These are phyloP conservation scores for Ogataea degrootiae DNA, from an alignment of 805 yeast genomes.

Conservation along the genomic window DNA sequence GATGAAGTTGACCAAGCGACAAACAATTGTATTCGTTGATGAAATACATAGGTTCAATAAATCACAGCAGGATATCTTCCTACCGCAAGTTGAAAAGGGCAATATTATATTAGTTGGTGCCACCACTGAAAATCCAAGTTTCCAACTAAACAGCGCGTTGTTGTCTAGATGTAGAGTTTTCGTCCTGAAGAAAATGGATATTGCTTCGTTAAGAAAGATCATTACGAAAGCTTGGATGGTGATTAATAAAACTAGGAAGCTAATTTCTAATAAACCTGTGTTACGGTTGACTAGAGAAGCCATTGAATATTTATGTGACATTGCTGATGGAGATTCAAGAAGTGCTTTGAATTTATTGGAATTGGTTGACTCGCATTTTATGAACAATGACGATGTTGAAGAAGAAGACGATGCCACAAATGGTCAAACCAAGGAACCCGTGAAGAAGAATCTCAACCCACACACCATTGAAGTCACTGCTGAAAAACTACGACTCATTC, in stretches of 20 bases:
- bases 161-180: conserved; percentile 81
- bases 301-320: conserved; percentile 60
- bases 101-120: conserved; percentile 84
- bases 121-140: conserved; percentile 94
- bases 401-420: conserved; percentile 1
- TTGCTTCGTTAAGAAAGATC: conserved; percentile 47
- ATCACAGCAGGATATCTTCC: conserved; percentile 80
- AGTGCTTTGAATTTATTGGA: conserved; percentile 79
- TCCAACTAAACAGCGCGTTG: conserved; percentile 75
- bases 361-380: conserved; percentile 53
- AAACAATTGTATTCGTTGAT: conserved; percentile 78
- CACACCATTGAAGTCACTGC: conserved; percentile 34
- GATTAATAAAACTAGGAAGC: conserved; percentile 54
- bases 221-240: conserved; percentile 53
- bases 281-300: conserved; percentile 53
- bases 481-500: conserved; percentile 35
- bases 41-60: conserved; percentile 88
- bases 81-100: conserved; percentile 84
- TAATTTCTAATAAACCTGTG: conserved; percentile 44
- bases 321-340: conserved; percentile 87
- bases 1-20: conserved; percentile 41
- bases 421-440: conserved; percentile 6
- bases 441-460: conserved; percentile 5
- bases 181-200: conserved; percentile 50
- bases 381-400: conserved; percentile 7